phyloP scores from a whole-genome alignment of 495 filamentous ascomycete species.

The Penicillium fimorum region DNA sequence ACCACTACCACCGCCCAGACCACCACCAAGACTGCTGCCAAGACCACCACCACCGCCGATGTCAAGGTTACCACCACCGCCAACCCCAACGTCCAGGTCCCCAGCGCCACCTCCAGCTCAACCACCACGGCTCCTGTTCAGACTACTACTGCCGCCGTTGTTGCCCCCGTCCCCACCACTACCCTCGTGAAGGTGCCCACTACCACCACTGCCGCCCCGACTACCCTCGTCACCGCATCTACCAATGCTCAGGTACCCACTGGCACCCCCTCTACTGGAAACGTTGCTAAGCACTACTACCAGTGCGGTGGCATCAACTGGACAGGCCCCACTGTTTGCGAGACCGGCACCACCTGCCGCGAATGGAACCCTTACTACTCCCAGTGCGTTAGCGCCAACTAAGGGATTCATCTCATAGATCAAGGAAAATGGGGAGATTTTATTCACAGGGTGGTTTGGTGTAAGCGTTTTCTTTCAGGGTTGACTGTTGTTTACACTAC shows the following conservation, averaged over 20 bases:
- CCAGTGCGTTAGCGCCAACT: constrained; percentile 48
- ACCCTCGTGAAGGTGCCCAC: constrained; percentile 16
- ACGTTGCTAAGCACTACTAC: constrained; percentile 28
- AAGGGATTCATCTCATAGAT: constrained; percentile 6
- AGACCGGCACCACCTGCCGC: constrained; percentile 44
- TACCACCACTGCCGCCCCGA: constrained; percentile 17
- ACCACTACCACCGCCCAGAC: constrained; percentile 5
- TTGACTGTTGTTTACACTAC: background rate
- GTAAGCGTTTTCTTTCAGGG: background rate
- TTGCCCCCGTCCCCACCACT: background rate
- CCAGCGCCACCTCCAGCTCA: constrained; percentile 14
- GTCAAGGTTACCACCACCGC: constrained; percentile 17
- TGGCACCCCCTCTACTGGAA: constrained; percentile 18
- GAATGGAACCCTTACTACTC: constrained; percentile 50
- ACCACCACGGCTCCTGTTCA: background rate
- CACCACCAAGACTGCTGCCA: constrained; percentile 1
- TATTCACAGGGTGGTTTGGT: constrained; percentile 4
- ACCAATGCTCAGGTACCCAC: constrained; percentile 11
- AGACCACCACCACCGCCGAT: constrained; percentile 11
- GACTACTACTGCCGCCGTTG: background rate
- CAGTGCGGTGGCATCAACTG: constrained; percentile 56
- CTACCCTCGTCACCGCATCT: constrained; percentile 18
- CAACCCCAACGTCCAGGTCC: constrained; percentile 15
- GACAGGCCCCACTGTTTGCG: constrained; percentile 48
- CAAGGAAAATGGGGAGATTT: constrained; percentile 1